Conservation (phyloP, 2,329 filamentous ascomycete species). For the Teratosphaeria gauchensis region DNA sequence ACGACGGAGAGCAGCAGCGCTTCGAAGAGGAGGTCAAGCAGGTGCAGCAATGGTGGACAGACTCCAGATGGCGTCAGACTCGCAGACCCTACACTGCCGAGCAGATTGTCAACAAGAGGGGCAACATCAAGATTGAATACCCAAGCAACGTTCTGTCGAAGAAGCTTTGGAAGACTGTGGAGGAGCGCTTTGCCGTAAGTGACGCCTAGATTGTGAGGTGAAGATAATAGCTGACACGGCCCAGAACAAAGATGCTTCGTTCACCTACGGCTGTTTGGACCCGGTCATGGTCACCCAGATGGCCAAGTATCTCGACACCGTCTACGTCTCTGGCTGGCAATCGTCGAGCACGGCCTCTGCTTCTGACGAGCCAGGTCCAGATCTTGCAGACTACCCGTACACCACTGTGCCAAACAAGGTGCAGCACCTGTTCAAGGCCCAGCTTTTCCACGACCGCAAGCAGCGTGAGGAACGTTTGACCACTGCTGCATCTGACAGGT, state of each 20-base stretch:
- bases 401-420: conserved; percentile 99
- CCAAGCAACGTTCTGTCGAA: conserved; percentile 81
- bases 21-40: conserved; percentile 76
- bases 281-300: conserved; percentile 99
- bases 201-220: not conserved
- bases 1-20: conserved; percentile 59
- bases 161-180: conserved; percentile 89
- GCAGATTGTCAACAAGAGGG: conserved; percentile 92
- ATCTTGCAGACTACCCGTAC: conserved; percentile 90
- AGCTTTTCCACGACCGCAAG: conserved; percentile 99
- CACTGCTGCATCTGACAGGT: conserved; percentile 61
- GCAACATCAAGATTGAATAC: conserved; percentile 82
- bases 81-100: conserved; percentile 90
- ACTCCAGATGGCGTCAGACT: conserved; percentile 85
- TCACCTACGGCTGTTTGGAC: conserved; percentile 94
- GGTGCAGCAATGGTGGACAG: conserved; percentile 90
- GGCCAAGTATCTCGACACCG: conserved; percentile 96
- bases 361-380: conserved; percentile 90
- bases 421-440: conserved; percentile 91
- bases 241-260: conserved; percentile 74
- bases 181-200: conserved; percentile 71
- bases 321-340: conserved; percentile 99
- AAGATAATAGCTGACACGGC: not conserved
- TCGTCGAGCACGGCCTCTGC: conserved; percentile 92
- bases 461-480: conserved; percentile 89